Evolutionary conservation across 2,329 filamentous ascomycete genomes (phyloP), one percentile per base, ranked within the genome.

Genomic region (Pseudogymnoascus sp.): DNA sequence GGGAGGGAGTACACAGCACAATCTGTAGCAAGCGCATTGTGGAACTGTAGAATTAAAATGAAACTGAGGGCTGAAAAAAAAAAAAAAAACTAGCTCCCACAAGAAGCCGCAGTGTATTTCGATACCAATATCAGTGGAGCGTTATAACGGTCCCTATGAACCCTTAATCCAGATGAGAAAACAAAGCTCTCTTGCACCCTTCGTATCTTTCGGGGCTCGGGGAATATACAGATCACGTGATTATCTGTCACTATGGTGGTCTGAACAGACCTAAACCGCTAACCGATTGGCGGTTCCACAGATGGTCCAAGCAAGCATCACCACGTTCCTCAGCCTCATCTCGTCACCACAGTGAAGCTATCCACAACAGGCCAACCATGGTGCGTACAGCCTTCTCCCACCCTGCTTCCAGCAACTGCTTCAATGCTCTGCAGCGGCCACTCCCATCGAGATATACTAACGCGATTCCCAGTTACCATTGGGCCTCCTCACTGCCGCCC

Each of bases 401-500:
- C 58, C 14, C 14, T 26, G 4, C 33, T 60, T 6, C 11, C 6
- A 16, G 11, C 21, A 3, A n/a, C 26, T 43, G 35, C 35, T 23
- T 43, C 10, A 10, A 35, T 33, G 21, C 14, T n/a, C 38, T 29
- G 8, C n/a, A 7, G 7, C 6, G 10, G 3, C 7, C 8, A 11
- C 23, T 31, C 10, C 43, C 16, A 45, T 19, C 14, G 19, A 35
- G 49, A 35, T 21, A 33, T 55, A 19, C 49, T 55, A 21, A 55
- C 29, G 26, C 29, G 49, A 21, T 59, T 37, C 21, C 26, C 59
- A 89, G 86, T 75, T 89, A 68, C 86, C 86, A 67, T 81, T 89
- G 74, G 92, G 92, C 72, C 87, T 99, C 60, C 83, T 99, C 66
- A 97, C 91, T 72, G 93, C 93, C 71, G 92, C 94, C 68, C 92